phyloP scores from a whole-genome alignment of 192 early-diverging fungal species.

The Coemansia sp. region DNA sequence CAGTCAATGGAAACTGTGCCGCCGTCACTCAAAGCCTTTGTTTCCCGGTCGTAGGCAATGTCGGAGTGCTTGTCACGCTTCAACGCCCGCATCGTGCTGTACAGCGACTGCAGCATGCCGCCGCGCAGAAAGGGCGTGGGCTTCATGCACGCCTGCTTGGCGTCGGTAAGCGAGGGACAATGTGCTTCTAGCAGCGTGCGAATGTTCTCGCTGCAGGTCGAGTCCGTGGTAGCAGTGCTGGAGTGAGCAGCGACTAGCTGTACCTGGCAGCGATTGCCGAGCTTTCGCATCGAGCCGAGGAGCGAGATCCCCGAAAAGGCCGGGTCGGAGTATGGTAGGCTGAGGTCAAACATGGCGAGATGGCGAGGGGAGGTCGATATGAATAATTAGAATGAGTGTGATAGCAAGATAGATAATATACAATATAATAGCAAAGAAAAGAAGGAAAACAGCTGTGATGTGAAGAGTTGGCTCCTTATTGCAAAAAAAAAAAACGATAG shows the following conservation, averaged over 20 bases:
- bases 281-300: background rate
- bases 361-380: background rate
- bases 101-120: conserved; percentile 79
- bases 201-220: background rate
- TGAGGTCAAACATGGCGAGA: background rate
- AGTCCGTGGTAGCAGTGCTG: background rate
- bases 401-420: background rate
- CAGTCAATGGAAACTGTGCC: conserved; percentile 89
- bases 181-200: conserved; percentile 7
- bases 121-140: conserved; percentile 75
- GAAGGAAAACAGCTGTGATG: background rate
- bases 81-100: conserved; percentile 39
- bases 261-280: background rate
- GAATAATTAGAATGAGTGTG: too few species aligned
- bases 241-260: background rate
- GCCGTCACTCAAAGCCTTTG: conserved; percentile 68
- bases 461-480: background rate
- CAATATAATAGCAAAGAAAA: background rate
- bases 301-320: conserved; percentile 4
- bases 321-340: background rate
- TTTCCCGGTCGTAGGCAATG: conserved; percentile 47
- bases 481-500: background rate
- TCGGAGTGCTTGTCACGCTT: conserved; percentile 24
- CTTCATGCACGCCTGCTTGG: conserved; percentile 51
- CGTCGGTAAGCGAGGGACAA: conserved; percentile 60